Percentiles rank a stretch among this genome's conserved stretches.
Evolutionary conservation across 768 basidiomycete species (phyloP).

Genomic region (Lactarius tabidus): DNA sequence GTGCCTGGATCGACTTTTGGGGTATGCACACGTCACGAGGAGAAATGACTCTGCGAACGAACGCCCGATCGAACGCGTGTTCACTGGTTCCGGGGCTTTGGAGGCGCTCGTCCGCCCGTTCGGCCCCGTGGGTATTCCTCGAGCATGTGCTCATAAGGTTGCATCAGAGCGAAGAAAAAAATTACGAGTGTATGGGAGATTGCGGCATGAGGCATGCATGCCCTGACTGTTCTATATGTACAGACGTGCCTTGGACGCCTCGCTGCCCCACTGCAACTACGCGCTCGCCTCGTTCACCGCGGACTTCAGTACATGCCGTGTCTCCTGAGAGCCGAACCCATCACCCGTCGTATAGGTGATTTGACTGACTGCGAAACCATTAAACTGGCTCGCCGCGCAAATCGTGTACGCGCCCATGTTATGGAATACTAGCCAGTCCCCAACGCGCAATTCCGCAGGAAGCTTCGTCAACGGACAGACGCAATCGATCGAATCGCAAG

Average conservation of each 20-base stretch:
- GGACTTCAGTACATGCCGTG: conserved; percentile 46
- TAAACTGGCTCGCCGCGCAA: conserved; percentile 95
- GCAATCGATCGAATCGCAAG: conserved; percentile 96
- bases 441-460: conserved; percentile 71
- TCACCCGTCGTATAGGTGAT: conserved; percentile 74
- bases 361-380: conserved; percentile 79
- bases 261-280: conserved; percentile 14
- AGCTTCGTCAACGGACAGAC: conserved; percentile 63
- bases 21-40: conserved; percentile 25
- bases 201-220: conserved; percentile 14
- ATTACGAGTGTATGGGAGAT: conserved; percentile 23
- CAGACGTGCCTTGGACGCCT: conserved; percentile 6
- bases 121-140: conserved; percentile 15
- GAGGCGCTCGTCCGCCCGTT: conserved; percentile 5
- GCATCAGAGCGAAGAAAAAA: conserved; percentile 6
- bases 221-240: conserved; percentile 6
- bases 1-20: conserved; percentile 26
- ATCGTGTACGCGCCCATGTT: conserved; percentile 99
- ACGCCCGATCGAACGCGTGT: conserved; percentile 18
- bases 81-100: conserved; percentile 13
- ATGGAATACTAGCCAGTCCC: conserved; percentile 97
- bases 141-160: conserved; percentile 17
- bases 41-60: conserved; percentile 21
- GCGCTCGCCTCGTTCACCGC: conserved; percentile 37
- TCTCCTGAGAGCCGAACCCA: conserved; percentile 46